A percentile compares a stretch with the other conserved stretches of the same genome.
phyloP scores from a whole-genome alignment of 176 grass and related monocot genomes.

The Oryza coarctata region DNA sequence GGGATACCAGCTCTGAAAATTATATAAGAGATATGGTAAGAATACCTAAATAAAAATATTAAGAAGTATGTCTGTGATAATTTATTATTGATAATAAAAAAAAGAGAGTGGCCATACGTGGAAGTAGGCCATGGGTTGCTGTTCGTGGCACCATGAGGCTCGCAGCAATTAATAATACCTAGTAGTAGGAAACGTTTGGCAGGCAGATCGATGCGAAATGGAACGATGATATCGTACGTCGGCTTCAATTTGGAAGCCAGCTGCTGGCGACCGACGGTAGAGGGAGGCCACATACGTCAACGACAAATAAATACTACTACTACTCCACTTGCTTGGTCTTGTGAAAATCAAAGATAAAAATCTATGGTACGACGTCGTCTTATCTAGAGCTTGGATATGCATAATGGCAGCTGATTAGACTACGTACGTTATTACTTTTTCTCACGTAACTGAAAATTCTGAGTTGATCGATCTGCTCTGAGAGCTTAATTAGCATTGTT shows the following conservation, averaged over 20 bases:
- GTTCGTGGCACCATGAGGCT: not conserved
- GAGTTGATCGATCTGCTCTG: too few species aligned
- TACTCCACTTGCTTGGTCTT: not conserved
- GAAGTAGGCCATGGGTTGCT: not conserved
- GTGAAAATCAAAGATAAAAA: not conserved
- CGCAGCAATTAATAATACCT: not conserved
- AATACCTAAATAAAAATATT: too few species aligned
- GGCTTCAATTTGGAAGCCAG: not conserved
- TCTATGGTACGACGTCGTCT: too few species aligned
- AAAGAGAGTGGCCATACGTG: too few species aligned
- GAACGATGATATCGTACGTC: not conserved
- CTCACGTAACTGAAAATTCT: too few species aligned
- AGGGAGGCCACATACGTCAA: not conserved
- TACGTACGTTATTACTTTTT: not conserved
- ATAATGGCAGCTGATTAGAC: not conserved
- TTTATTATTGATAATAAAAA: too few species aligned
- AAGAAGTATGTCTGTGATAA: too few species aligned
- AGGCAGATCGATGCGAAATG: not conserved
- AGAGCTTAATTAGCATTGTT: too few species aligned
- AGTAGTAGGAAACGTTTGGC: not conserved
- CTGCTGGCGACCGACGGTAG: not conserved
- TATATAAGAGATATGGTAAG: too few species aligned
- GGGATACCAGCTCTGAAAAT: too few species aligned
- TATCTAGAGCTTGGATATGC: not conserved
- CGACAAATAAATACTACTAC: not conserved